Evolutionary conservation across 2,329 filamentous ascomycete species (phyloP).

Genomic region (Curvularia lunata): DNA sequence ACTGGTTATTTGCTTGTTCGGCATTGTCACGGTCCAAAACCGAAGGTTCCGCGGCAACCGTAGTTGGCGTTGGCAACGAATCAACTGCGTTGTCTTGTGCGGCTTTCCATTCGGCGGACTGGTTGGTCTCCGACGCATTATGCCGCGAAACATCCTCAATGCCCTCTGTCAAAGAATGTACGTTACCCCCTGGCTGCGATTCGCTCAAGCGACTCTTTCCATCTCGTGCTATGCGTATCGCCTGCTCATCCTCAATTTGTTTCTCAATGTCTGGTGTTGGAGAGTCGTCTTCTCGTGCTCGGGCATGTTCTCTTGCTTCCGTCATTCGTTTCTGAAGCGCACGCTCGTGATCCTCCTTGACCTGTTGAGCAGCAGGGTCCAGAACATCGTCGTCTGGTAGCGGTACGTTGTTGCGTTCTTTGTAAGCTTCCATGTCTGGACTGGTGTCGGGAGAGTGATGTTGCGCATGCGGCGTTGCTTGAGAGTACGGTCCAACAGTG

Average conservation of each 20-base stretch:
- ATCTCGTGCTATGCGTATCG: constrained; percentile 46
- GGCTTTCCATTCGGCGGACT: constrained; percentile 17
- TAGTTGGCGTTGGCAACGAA: constrained; percentile 47
- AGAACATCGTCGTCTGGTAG: constrained; percentile 40
- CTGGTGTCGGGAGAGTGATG: constrained; percentile 76
- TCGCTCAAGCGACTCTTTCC: constrained; percentile 39
- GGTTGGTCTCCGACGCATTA: constrained; percentile 11
- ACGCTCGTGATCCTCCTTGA: constrained; percentile 62
- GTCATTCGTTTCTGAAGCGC: constrained; percentile 58
- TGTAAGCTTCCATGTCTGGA: constrained; percentile 66
- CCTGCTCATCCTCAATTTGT: constrained; percentile 61
- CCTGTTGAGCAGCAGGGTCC: constrained; percentile 47
- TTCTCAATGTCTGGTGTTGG: constrained; percentile 66
- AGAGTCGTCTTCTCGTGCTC: constrained; percentile 53
- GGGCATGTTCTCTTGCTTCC: constrained; percentile 47
- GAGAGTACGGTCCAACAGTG: constrained; percentile 71
- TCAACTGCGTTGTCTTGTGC: constrained; percentile 34
- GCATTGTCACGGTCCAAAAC: constrained; percentile 30
- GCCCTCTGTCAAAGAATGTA: constrained; percentile 33
- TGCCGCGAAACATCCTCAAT: constrained; percentile 28
- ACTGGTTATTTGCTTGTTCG: constrained; percentile 19
- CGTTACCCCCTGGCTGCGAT: constrained; percentile 17
- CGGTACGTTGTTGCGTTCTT: constrained; percentile 40
- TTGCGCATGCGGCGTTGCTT: constrained; percentile 72
- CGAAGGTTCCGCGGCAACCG: constrained; percentile 42